Evolutionary conservation across 148 eudicot species (phyloP), one percentile per base, ranked within the genome.

Genomic region (Vaccinium vitisidaea): DNA sequence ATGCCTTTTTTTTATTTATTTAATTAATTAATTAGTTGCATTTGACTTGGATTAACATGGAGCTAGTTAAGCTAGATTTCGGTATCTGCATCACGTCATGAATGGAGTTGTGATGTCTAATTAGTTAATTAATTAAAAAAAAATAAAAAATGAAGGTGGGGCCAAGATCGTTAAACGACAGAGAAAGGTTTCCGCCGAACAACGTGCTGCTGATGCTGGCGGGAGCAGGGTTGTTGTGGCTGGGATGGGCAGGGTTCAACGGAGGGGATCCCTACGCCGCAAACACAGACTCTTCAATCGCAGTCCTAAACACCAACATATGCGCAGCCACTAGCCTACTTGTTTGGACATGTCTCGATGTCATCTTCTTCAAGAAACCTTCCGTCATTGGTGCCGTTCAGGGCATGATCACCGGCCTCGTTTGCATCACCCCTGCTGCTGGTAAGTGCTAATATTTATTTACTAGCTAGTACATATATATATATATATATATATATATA

Each of bases 371-470:
- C 36, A n/a, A 50, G 53, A 77, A 77, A 50, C 80, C 80, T 50
- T 77, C 80, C 0, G 80, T 50, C 27, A 77, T 77, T 19, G 80
- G 80, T 23, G 80, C 80, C 58, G 21, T 77, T 77, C 80, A 77
- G 80, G 80, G 80, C 36, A 77, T 77, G 80, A 77, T 77, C 19
- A 77, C 80, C 80, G 80, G 80, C 59, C 80, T 77, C 58, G 80
- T 77, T 77, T 50, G 59, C 59, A 77, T 77, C 58, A 77, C 80
- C 25, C 80, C 80, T 58, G 80, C 36, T 8, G 80, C 80, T 49
- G 80, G 80, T 50, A 77, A 11, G 70, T 59, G 19, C 8, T n/a
- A n/a, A 5, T 36, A 36, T 2, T 2, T 36, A 36, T 36, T 36
- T 36, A 36, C 39, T 36, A 36, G 4, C 39, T 36, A 36, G 4